Percentiles rank a stretch among this genome's conserved stretches.
Evolutionary conservation across 208 protist genomes (phyloP).

Genomic region (Wallacemonas rigidus): DNA sequence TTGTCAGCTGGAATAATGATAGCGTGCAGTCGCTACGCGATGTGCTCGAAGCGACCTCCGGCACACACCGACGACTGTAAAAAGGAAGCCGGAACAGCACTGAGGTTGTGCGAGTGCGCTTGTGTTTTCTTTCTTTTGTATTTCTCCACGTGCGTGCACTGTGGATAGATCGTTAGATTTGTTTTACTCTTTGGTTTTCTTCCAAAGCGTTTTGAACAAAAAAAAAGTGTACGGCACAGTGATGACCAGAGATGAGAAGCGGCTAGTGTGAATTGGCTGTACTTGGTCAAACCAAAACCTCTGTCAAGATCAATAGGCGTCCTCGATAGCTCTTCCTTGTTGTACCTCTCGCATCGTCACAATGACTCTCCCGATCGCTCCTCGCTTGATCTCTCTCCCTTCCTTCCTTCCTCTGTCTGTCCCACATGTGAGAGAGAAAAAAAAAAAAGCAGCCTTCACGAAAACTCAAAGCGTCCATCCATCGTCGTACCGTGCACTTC

Average conservation of each 20-base stretch:
- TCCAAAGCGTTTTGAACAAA: too few relatives aligned
- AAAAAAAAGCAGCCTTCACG: not conserved
- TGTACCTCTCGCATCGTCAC: too few relatives aligned
- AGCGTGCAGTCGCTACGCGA: constrained; percentile 11
- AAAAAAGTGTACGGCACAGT: too few relatives aligned
- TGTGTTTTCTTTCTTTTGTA: not conserved
- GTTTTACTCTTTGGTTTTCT: too few relatives aligned
- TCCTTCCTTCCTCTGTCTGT: not conserved
- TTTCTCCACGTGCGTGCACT: not conserved
- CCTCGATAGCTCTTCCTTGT: too few relatives aligned
- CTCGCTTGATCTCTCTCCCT: not conserved
- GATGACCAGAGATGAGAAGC: too few relatives aligned
- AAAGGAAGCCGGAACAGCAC: not conserved
- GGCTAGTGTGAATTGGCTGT: too few relatives aligned
- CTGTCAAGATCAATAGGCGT: too few relatives aligned
- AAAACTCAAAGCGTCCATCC: too few relatives aligned
- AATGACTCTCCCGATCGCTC: not conserved
- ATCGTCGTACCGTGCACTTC: too few relatives aligned
- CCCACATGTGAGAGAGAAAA: not conserved
- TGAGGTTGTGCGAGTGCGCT: not conserved
- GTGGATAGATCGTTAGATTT: not conserved
- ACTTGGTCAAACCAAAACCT: too few relatives aligned
- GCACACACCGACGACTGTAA: not conserved
- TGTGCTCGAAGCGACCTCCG: not conserved
- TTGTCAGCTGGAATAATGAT: not conserved